These are phyloP conservation scores for Chlamydomonas applanata DNA, from an alignment of 139 green algal species.

Conservation along the genomic window DNA sequence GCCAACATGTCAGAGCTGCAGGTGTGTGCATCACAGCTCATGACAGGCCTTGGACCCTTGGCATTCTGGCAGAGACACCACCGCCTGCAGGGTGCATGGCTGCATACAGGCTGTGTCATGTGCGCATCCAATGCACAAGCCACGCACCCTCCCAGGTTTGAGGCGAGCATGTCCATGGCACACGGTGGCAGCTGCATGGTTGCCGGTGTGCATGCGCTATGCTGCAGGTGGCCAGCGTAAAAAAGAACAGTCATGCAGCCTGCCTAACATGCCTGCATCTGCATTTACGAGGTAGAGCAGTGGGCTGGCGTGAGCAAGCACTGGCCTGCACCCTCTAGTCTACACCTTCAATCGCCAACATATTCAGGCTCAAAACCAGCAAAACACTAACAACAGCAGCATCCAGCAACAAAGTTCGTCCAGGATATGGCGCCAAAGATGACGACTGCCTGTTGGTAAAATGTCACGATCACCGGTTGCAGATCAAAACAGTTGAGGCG, in stretches of 20 bases:
- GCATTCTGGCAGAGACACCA: not conserved
- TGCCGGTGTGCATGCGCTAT: not conserved
- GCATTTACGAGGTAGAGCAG: no score
- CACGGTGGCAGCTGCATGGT: not conserved
- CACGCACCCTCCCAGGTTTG: not conserved
- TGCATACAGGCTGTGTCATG: not conserved
- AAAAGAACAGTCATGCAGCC: no score
- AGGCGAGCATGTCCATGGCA: not conserved
- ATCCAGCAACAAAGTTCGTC: no score
- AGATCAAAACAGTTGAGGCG: conserved; percentile 1
- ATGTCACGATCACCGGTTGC: not conserved
- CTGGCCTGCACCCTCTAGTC: not conserved
- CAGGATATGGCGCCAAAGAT: no score
- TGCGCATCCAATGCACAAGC: not conserved
- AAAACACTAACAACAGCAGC: not conserved
- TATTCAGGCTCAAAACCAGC: no score
- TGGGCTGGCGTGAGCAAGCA: not conserved
- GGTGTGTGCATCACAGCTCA: conserved; percentile 14
- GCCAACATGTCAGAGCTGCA: conserved; percentile 49
- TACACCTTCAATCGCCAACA: no score
- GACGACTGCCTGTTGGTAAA: no score
- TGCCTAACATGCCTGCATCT: no score
- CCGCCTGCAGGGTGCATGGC: not conserved
- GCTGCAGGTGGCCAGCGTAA: no score
- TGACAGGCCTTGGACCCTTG: not conserved